These are phyloP conservation scores for Celoporthe dispersa DNA, from an alignment of 2,329 filamentous ascomycete species.

Conservation along the genomic window DNA sequence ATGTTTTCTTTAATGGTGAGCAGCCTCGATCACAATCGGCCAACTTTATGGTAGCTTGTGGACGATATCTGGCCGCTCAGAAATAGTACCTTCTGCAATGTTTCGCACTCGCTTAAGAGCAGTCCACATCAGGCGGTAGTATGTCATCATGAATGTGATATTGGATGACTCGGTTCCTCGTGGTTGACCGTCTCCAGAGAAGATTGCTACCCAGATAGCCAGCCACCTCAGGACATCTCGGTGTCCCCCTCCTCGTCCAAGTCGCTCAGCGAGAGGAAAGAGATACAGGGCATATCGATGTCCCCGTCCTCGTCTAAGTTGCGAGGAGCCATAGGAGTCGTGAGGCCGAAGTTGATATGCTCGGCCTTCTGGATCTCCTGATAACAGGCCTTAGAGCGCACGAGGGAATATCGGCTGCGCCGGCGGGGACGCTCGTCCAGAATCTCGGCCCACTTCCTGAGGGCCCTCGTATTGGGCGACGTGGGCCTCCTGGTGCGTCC, in stretches of 20 bases:
- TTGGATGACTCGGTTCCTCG: neutral
- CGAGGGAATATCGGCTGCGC: neutral
- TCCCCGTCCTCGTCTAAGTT: neutral
- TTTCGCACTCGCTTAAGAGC: conserved; percentile 9
- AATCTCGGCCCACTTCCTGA: neutral
- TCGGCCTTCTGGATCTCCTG: neutral
- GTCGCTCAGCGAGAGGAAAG: neutral
- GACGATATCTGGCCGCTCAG: neutral
- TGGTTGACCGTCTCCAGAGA: neutral
- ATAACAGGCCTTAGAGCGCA: neutral
- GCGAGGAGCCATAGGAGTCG: neutral
- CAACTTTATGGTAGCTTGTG: neutral
- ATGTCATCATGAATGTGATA: neutral
- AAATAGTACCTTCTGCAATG: neutral
- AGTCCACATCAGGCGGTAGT: neutral
- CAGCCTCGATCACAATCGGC: neutral
- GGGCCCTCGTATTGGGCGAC: neutral
- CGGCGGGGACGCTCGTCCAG: neutral
- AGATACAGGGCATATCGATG: neutral
- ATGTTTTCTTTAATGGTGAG: neutral
- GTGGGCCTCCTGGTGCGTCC: neutral
- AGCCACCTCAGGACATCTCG: neutral
- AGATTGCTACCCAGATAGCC: no score
- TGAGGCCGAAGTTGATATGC: neutral
- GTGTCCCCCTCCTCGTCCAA: neutral